A percentile compares a stretch with the other conserved stretches of the same genome.
Conservation (phyloP, 2,329 filamentous ascomycete species). For the Cercospora zeina region DNA sequence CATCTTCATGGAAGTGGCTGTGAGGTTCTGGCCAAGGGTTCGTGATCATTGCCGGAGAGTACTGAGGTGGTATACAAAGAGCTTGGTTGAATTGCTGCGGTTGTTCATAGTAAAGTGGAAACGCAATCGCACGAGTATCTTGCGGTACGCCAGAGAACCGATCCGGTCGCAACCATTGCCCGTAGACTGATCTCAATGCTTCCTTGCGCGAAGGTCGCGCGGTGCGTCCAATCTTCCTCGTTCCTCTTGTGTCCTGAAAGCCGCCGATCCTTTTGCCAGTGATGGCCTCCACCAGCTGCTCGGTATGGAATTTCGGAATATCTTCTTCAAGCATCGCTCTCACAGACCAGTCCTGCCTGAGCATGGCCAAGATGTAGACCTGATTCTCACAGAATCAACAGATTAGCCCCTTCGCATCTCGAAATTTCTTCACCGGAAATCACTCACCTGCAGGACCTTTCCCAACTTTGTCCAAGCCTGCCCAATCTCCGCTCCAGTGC, state of each 20-base stretch:
- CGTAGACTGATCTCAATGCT: neutral
- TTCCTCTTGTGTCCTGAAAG: neutral
- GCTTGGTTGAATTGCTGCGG: neutral
- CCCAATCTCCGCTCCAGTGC: neutral
- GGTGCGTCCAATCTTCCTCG: neutral
- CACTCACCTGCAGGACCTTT: constrained; percentile 1
- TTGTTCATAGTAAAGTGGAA: neutral
- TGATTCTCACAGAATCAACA: neutral
- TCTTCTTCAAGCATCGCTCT: neutral
- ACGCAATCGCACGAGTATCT: neutral
- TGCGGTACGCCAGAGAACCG: neutral
- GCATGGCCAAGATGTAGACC: neutral
- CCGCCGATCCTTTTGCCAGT: neutral
- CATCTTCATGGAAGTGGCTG: neutral
- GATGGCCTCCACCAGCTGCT: neutral
- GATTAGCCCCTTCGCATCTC: neutral
- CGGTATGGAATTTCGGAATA: neutral
- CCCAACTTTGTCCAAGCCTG: constrained; percentile 1
- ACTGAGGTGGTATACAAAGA: neutral
- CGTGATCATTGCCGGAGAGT: neutral
- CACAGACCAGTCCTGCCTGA: neutral
- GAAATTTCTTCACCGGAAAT: neutral
- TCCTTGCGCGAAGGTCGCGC: neutral
- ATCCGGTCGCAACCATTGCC: constrained; percentile 1
- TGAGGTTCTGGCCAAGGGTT: neutral